Evolutionary conservation across 768 basidiomycete genomes (phyloP).

Genomic region (Stropharia rugosoannulata): DNA sequence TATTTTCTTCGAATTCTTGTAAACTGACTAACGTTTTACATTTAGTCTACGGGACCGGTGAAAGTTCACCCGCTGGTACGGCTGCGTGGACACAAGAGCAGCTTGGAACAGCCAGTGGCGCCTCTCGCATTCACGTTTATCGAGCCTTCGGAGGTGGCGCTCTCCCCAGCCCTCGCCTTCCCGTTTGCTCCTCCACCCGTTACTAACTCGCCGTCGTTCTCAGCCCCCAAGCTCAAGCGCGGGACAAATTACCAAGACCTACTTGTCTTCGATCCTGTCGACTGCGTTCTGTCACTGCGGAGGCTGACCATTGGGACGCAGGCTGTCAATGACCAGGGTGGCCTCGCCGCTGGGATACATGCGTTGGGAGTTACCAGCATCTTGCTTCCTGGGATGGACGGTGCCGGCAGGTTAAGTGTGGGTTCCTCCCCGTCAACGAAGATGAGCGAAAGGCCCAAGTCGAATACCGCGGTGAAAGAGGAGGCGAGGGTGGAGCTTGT

Average conservation of each 20-base stretch:
- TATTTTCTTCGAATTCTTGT: not conserved
- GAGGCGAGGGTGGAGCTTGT: constrained; percentile 32
- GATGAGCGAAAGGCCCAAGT: not conserved
- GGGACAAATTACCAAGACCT: constrained; percentile 61
- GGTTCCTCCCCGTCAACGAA: constrained; percentile 29
- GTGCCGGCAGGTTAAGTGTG: constrained; percentile 31
- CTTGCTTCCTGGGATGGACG: constrained; percentile 56
- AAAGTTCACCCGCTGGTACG: constrained; percentile 58
- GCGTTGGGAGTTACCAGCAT: constrained; percentile 50
- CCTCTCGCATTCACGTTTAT: constrained; percentile 62
- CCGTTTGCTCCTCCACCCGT: constrained; percentile 8
- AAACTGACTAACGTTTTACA: not conserved
- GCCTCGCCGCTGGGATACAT: constrained; percentile 27
- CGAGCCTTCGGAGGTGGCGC: constrained; percentile 26
- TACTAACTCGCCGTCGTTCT: constrained; percentile 23
- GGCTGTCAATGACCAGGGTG: constrained; percentile 21
- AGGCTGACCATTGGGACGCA: constrained; percentile 47
- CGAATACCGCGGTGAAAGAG: constrained; percentile 2
- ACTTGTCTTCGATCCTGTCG: constrained; percentile 63
- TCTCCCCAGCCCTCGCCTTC: constrained; percentile 8
- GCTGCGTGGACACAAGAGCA: constrained; percentile 34
- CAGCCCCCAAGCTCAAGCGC: constrained; percentile 24
- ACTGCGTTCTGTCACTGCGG: constrained; percentile 54
- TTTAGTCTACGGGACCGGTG: constrained; percentile 50
- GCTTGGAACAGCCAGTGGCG: constrained; percentile 25